Evolutionary conservation across 2,329 filamentous ascomycete genomes (phyloP).

Genomic region (Trichophyton mentagrophytes): DNA sequence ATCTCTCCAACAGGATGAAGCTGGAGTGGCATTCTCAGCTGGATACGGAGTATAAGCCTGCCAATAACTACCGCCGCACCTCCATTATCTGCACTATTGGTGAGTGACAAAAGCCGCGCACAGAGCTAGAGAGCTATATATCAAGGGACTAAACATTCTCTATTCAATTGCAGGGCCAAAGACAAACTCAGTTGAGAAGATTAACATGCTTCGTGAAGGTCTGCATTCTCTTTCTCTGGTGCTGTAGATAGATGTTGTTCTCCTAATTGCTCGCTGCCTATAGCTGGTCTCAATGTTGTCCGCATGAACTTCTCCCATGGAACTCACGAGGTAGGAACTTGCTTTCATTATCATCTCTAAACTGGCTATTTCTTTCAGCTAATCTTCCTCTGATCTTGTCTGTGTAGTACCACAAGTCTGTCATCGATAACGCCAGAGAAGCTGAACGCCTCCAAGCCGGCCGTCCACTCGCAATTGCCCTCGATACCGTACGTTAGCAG

Average conservation of each 20-base stretch:
- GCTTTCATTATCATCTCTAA: slow-evolving; percentile 8
- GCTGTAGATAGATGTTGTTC: not conserved
- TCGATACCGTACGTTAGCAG: slow-evolving; percentile 57
- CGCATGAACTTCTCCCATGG: slow-evolving; percentile 99
- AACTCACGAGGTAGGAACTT: slow-evolving; percentile 53
- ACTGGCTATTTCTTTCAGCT: not conserved
- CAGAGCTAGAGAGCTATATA: not conserved
- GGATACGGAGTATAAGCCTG: slow-evolving; percentile 76
- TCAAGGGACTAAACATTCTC: not conserved
- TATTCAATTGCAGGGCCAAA: slow-evolving; percentile 54
- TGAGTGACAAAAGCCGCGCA: slow-evolving; percentile 24
- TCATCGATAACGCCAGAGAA: slow-evolving; percentile 87
- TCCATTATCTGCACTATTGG: slow-evolving; percentile 98
- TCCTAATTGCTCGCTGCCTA: slow-evolving; percentile 10
- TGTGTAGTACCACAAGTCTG: slow-evolving; percentile 78
- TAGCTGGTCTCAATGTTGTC: slow-evolving; percentile 86
- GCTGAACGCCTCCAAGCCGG: slow-evolving; percentile 67
- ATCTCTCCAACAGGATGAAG: slow-evolving; percentile 65
- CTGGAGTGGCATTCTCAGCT: slow-evolving; percentile 63
- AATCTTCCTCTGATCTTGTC: not conserved
- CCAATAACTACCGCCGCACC: slow-evolving; percentile 84
- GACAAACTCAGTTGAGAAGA: slow-evolving; percentile 95
- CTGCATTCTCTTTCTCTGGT: slow-evolving; percentile 11
- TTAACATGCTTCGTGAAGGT: slow-evolving; percentile 77
- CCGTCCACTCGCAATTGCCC: slow-evolving; percentile 86